Evolutionary conservation across 805 yeast species (phyloP), one percentile per base, ranked within the genome.

Genomic region (Tetrapisispora namnaoensis): DNA sequence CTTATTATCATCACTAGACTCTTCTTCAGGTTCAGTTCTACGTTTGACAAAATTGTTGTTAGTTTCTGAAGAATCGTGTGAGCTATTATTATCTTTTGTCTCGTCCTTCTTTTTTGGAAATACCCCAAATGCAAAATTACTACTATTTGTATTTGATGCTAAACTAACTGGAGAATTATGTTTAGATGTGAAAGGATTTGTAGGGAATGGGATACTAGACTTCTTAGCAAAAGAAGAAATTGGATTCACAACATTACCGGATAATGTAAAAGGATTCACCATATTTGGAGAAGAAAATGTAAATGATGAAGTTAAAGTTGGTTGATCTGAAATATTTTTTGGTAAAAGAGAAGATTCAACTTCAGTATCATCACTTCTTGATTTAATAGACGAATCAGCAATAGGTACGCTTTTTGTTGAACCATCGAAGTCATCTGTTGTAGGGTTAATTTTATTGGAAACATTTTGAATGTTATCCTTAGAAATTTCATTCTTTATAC

Each of bases 251-350:
- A 9, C 20, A 24, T 30, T 21, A n/a, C 22, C 27, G 16, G 46
- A 45, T 8, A 55, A 50, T 7, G 60, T 54, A 35, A 56, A 58
- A 20, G 61, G 61, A 37, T 58, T 58, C 8, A 41, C 43, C 16
- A 24, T 40, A 9, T 41, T 22, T 4, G 44, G 10, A 1, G 55
- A 20, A 35, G 44, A 45, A 17, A 51, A 45, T 37, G 46, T n/a
- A 34, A 50, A 49, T 3, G 56, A 46, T 41, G 53, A 22, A 36
- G 49, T 32, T 49, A 24, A 18, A 49, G 46, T 48, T 49, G 39
- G 32, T 49, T 53, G 36, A 49, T 45, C 27, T 51, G 37, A 13
- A 22, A 21, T 42, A 16, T 52, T 45, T n/a, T 41, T 20, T 17
- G 48, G 53, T n/a, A 18, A 16, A 18, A 37, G 6, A 4, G 30